Conservation (phyloP, 768 basidiomycete genomes). For the Trametes villosa region DNA sequence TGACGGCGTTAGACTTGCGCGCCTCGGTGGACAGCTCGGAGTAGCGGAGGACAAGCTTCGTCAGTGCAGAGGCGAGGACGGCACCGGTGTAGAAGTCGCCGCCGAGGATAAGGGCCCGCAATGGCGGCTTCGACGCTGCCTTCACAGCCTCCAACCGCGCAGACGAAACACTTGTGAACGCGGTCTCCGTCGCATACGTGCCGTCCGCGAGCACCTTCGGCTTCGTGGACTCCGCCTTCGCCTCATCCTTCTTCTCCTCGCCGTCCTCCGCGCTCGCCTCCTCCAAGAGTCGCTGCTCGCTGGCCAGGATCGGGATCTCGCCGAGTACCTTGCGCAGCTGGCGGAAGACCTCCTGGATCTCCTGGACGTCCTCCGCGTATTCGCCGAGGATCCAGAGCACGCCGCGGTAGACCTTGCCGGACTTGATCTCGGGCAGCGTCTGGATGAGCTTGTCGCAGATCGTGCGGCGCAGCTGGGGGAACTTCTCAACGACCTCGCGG, state of each 20-base stretch:
- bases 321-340: constrained; percentile 87
- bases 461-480: constrained; percentile 80
- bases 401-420: constrained; percentile 95
- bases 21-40: constrained; percentile 53
- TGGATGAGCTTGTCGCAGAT: constrained; percentile 86
- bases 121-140: constrained; percentile 86
- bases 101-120: constrained; percentile 87
- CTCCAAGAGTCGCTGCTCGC: constrained; percentile 82
- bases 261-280: constrained; percentile 66
- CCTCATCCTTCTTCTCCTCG: constrained; percentile 52
- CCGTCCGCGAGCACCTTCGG: constrained; percentile 92
- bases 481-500: constrained; percentile 96
- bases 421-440: constrained; percentile 87
- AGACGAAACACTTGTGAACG: constrained; percentile 67
- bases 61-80: constrained; percentile 86
- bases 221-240: constrained; percentile 53
- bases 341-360: constrained; percentile 73
- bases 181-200: constrained; percentile 97
- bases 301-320: constrained; percentile 96
- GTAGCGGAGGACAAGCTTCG: constrained; percentile 87
- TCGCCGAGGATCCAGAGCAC: constrained; percentile 99
- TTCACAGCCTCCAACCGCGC: constrained; percentile 82
- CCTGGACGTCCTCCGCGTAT: constrained; percentile 71
- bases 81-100: constrained; percentile 98
- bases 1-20: constrained; percentile 65